Conservation (phyloP, 805 yeast species). For the Suhomyces sp. region DNA sequence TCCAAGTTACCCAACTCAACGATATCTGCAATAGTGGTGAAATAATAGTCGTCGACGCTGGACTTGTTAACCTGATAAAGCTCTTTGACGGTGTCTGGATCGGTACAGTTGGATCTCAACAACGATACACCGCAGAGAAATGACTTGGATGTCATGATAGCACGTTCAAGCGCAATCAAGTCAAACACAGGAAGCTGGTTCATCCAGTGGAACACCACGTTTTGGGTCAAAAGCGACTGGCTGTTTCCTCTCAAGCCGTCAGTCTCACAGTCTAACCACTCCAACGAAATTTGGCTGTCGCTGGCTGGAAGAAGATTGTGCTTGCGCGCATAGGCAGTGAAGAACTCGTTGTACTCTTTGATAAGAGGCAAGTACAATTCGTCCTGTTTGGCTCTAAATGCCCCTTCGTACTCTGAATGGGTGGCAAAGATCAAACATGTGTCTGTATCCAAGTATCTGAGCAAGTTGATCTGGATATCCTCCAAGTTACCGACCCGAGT, state of each 20-base stretch:
- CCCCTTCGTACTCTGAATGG: conserved; percentile 74
- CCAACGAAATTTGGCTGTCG: conserved; percentile 39
- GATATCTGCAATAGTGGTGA: conserved; percentile 60
- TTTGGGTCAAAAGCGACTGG: conserved; percentile 60
- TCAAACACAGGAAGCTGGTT: conserved; percentile 66
- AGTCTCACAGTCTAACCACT: conserved; percentile 72
- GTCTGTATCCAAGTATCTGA: conserved; percentile 91
- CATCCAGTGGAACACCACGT: conserved; percentile 65
- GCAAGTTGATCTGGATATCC: conserved; percentile 55
- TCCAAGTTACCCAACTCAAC: conserved; percentile 80
- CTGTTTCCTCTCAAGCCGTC: conserved; percentile 79
- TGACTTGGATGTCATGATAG: conserved; percentile 83
- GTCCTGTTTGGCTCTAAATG: conserved; percentile 75
- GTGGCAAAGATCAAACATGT: conserved; percentile 88
- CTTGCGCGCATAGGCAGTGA: conserved; percentile 40
- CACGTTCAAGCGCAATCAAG: conserved; percentile 83
- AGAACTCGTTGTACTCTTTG: conserved; percentile 56
- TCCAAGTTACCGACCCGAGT: conserved; percentile 63
- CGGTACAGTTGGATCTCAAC: conserved; percentile 45
- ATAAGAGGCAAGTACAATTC: conserved; percentile 74
- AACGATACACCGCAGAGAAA: conserved; percentile 76
- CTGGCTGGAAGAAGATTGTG: conserved; percentile 21
- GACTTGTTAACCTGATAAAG: conserved; percentile 37
- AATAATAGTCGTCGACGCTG: conserved; percentile 28
- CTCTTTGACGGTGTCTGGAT: conserved; percentile 13